Base-by-base conservation (phyloP, 768 basidiomycete genomes). In the Arthromyces matolae region DNA sequence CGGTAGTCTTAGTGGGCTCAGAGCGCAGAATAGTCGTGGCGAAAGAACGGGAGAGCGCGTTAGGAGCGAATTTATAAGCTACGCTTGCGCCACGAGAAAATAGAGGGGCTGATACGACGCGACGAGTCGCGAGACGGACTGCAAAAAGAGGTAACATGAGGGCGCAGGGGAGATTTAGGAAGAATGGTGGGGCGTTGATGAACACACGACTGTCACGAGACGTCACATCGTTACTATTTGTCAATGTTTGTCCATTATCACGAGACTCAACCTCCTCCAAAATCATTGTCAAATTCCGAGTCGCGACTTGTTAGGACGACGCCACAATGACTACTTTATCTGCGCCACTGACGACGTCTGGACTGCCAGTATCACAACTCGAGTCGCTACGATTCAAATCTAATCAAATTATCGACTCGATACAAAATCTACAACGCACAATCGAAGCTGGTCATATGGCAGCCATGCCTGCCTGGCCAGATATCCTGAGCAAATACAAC, bases 401-500 rank as follows among this genome's bases (percentile, higher is more conserved):
- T 3, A 80, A 77, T 50, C 87, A 89, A 61, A 87, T 90, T 28
- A 80, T 89, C 36, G 89, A 91, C 42, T 86, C 86, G 6, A 84
- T 90, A 19, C 71, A 81, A 47, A 69, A 71, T 0, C 70, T 90
- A 8, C 82, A 83, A 47, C 71, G 77, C 43, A 83, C 78, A 6
- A 71, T 90, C 55, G 83, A 87, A 44, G 71, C 69, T 6, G 77
- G 76, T 10, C 72, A 79, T 29, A 75, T 72, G 35, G 68, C 67
- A 29, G 71, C 61, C n/a, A 89, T 90, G 81, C 82, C 84, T 3
- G 66, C 86, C 7, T 92, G 90, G 90, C 90, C 89, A 3, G 89
- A 92, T 59, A 80, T 93, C 45, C 74, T 92, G 45, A 82, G 84
- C 12, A 91, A 90, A 71, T 92, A 91, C 77, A 90, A 84, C 56